Conservation (phyloP, 306 rosid genomes). For the Purshia tridentata region DNA sequence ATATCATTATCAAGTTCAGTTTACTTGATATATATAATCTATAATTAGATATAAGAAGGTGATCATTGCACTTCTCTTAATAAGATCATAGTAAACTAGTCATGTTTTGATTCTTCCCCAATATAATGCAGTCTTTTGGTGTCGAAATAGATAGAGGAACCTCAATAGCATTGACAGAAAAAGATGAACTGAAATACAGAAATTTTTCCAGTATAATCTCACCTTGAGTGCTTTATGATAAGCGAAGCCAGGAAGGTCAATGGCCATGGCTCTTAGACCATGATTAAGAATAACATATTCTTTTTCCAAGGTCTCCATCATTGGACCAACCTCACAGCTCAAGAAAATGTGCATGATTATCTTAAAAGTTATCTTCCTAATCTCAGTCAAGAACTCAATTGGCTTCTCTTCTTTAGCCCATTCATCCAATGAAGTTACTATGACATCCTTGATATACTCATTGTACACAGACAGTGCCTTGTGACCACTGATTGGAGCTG, state of each 20-base stretch:
- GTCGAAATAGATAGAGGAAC: background rate
- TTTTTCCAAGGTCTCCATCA: constrained; percentile 33
- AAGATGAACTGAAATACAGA: background rate
- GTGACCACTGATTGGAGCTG: constrained; percentile 58
- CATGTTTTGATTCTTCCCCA: too few species aligned
- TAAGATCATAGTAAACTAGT: background rate
- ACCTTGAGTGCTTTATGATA: constrained; percentile 70
- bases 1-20: background rate
- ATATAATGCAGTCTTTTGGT: background rate
- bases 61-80: background rate
- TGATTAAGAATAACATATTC: constrained; percentile 42
- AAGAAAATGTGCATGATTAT: constrained; percentile 57
- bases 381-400: constrained; percentile 49
- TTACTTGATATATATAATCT: background rate
- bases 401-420: constrained; percentile 29
- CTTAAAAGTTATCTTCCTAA: constrained; percentile 58
- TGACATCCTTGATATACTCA: constrained; percentile 33
- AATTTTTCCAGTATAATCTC: background rate
- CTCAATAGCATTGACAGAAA: background rate
- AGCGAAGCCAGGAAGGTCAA: constrained; percentile 70
- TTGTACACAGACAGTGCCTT: constrained; percentile 49
- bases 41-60: background rate
- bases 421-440: constrained; percentile 34
- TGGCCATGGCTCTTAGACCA: constrained; percentile 60
- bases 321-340: constrained; percentile 38